Percentiles rank a stretch among this genome's conserved stretches.
phyloP scores from a whole-genome alignment of 139 green algal genomes.

The Klebsormidium nitens region DNA sequence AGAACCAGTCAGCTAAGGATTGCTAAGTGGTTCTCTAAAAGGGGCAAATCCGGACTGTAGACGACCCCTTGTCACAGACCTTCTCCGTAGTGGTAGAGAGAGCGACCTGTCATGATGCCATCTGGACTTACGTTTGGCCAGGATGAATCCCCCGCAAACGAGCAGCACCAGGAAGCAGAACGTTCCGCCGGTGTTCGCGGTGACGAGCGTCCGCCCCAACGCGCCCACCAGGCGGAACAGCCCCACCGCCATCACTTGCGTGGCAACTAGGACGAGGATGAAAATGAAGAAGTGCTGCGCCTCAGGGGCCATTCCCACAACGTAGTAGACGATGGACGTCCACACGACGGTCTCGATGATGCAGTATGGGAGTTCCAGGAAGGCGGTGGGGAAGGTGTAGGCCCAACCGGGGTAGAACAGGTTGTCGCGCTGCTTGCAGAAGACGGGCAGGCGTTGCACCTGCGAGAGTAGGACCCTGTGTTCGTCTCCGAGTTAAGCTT shows the following conservation, averaged over 20 bases:
- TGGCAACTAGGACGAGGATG: constrained; percentile 17
- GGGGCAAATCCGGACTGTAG: too few species aligned
- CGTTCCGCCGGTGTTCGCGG: constrained; percentile 27
- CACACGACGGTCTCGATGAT: constrained; percentile 49
- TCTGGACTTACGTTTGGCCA: constrained; percentile 39
- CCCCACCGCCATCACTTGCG: constrained; percentile 29
- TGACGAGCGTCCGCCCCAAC: constrained; percentile 15
- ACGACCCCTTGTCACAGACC: too few species aligned
- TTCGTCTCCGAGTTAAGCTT: too few species aligned
- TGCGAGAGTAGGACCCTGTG: too few species aligned
- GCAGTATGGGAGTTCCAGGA: constrained; percentile 53
- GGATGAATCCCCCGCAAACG: constrained; percentile 35
- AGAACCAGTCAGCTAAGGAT: too few species aligned
- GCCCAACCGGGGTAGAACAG: constrained; percentile 59
- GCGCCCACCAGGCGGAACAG: constrained; percentile 39
- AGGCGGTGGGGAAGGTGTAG: constrained; percentile 39
- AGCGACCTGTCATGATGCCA: too few species aligned
- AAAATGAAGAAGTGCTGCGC: too few species aligned
- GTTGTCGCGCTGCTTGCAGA: constrained; percentile 73
- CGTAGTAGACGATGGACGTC: constrained; percentile 19
- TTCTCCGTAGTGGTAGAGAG: too few species aligned
- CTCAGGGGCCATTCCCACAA: constrained; percentile 19
- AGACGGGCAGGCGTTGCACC: constrained; percentile 53
- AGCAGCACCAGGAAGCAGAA: constrained; percentile 31
- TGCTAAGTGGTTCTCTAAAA: too few species aligned